A percentile compares a stretch with the other conserved stretches of the same genome.
phyloP scores from a whole-genome alignment of 371 early-diverging fungal genomes.

The Syncephalis plumigaleata region DNA sequence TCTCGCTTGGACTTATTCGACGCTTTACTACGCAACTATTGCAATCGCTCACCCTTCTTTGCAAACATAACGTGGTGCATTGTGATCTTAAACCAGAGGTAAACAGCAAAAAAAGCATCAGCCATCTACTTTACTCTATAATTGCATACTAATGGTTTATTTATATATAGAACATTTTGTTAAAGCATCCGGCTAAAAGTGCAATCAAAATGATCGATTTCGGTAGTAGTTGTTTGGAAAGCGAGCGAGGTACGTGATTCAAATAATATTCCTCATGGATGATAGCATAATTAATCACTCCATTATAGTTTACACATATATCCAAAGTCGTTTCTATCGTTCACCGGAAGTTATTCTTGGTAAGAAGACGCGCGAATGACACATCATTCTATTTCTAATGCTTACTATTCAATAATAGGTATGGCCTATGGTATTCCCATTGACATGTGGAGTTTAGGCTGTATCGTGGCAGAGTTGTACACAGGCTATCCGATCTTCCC shows the following conservation, averaged over 20 bases:
- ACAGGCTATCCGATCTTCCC: constrained; percentile 90
- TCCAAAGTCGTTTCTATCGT: constrained; percentile 95
- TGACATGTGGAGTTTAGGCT: constrained; percentile 99
- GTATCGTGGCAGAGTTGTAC: constrained; percentile 92
- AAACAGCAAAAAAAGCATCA: constrained; percentile 1
- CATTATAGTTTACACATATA: constrained; percentile 77
- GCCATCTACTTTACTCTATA: no score
- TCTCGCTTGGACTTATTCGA: constrained; percentile 61
- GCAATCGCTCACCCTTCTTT: constrained; percentile 59
- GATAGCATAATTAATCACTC: neutral
- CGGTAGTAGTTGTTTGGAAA: constrained; percentile 82
- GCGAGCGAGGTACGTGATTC: constrained; percentile 29
- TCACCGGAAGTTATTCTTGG: constrained; percentile 95
- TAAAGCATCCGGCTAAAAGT: constrained; percentile 48
- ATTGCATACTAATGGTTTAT: neutral
- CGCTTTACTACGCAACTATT: constrained; percentile 76
- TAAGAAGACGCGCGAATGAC: no score
- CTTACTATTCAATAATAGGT: constrained; percentile 1
- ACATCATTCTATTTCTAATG: no score
- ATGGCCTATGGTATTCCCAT: constrained; percentile 78
- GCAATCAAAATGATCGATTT: constrained; percentile 97
- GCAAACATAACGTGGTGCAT: constrained; percentile 74
- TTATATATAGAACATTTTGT: constrained; percentile 41
- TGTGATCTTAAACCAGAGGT: constrained; percentile 98
- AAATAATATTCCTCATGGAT: no score